Evolutionary conservation across 2,329 filamentous ascomycete genomes (phyloP).

Genomic region (Aspergillus unguis): DNA sequence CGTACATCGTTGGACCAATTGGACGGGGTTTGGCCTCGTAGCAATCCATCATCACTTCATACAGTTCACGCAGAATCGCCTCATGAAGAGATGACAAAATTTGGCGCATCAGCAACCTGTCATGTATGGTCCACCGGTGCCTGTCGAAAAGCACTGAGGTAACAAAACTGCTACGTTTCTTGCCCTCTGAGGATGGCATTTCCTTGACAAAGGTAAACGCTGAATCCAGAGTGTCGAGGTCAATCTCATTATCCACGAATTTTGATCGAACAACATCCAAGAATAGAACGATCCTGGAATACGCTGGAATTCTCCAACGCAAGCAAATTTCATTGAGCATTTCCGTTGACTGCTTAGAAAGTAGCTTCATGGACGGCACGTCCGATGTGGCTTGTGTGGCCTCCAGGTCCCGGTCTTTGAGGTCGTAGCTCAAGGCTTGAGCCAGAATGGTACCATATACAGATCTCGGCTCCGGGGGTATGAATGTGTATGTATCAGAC

Average conservation of each 20-base stretch:
- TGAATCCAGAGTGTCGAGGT: slow-evolving; percentile 74
- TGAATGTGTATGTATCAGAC: slow-evolving; percentile 74
- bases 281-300: slow-evolving; percentile 73
- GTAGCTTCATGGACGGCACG: slow-evolving; percentile 49
- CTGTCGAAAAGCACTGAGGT: slow-evolving; percentile 54
- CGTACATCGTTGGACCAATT: slow-evolving; percentile 73
- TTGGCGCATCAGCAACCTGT: slow-evolving; percentile 69
- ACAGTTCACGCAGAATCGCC: slow-evolving; percentile 78
- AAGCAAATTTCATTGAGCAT: slow-evolving; percentile 79
- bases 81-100: slow-evolving; percentile 74
- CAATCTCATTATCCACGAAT: slow-evolving; percentile 78
- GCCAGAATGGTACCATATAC: slow-evolving; percentile 81
- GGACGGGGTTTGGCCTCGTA: slow-evolving; percentile 85
- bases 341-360: slow-evolving; percentile 76
- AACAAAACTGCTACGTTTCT: slow-evolving; percentile 51
- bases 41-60: slow-evolving; percentile 78
- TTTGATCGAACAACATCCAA: slow-evolving; percentile 82
- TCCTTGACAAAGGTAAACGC: slow-evolving; percentile 80
- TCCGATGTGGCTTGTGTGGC: slow-evolving; percentile 49
- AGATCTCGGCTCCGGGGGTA: slow-evolving; percentile 75
- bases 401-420: slow-evolving; percentile 54
- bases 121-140: slow-evolving; percentile 66
- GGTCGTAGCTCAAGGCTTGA: slow-evolving; percentile 65
- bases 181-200: slow-evolving; percentile 63
- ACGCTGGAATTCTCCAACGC: slow-evolving; percentile 85